These are phyloP conservation scores for Coemansia sp. DNA, from an alignment of 192 early-diverging fungal genomes.

Conservation along the genomic window DNA sequence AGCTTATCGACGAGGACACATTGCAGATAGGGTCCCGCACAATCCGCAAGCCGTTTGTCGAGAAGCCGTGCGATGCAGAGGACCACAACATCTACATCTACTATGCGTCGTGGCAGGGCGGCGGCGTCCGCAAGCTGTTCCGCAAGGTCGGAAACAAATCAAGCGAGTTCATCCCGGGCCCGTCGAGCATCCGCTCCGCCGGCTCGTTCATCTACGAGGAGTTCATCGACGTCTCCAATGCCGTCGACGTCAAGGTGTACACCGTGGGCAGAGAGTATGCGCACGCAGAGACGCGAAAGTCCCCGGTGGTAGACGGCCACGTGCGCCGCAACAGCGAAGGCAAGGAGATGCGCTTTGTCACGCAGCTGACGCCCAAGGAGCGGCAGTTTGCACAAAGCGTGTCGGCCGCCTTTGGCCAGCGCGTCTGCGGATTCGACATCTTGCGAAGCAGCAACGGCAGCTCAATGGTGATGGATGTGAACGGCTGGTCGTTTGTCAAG, in stretches of 20 bases:
- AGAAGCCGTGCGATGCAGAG: slow-evolving; percentile 95
- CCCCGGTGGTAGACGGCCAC: slow-evolving; percentile 93
- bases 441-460: slow-evolving; percentile 70
- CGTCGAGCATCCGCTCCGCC: slow-evolving; percentile 66
- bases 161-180: slow-evolving; percentile 79
- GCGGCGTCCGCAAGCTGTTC: slow-evolving; percentile 78
- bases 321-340: slow-evolving; percentile 96
- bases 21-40: slow-evolving; percentile 67
- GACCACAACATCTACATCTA: slow-evolving; percentile 98
- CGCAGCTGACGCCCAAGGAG: slow-evolving; percentile 78
- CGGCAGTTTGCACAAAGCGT: slow-evolving; percentile 75
- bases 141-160: slow-evolving; percentile 95
- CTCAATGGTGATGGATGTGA: slow-evolving; percentile 96
- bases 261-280: slow-evolving; percentile 88
- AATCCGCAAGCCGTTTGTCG: slow-evolving; percentile 93
- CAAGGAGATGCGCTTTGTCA: slow-evolving; percentile 95
- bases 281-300: slow-evolving; percentile 97
- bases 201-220: slow-evolving; percentile 94
- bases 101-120: slow-evolving; percentile 79
- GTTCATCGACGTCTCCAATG: slow-evolving; percentile 92
- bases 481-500: slow-evolving; percentile 99
- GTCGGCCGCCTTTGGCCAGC: slow-evolving; percentile 84
- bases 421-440: slow-evolving; percentile 94
- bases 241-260: slow-evolving; percentile 98
- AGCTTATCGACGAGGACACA: slow-evolving; percentile 66